Evolutionary conservation across 1,284 basidiomycete species (phyloP).

Genomic region (Austroboletus sp.): DNA sequence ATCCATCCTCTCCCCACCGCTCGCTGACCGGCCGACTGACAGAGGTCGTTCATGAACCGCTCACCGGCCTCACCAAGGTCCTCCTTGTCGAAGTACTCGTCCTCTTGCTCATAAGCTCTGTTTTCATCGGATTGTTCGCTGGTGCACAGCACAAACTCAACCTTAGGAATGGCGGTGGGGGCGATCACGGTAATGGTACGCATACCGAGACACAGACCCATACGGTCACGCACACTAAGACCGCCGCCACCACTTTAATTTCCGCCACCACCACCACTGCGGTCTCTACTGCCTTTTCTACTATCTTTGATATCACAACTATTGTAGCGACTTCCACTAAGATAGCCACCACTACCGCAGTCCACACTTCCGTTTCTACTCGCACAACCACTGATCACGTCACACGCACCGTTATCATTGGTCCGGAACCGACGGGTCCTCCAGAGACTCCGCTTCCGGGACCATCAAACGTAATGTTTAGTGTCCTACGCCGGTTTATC

Average conservation of each 20-base stretch:
- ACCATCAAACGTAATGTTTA: slow-evolving; percentile 23
- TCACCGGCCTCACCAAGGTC: slow-evolving; percentile 80
- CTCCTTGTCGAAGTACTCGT: slow-evolving; percentile 70
- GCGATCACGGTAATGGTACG: slow-evolving; percentile 34
- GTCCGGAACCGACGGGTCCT: slow-evolving; percentile 33
- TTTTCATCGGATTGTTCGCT: slow-evolving; percentile 89
- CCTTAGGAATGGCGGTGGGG: slow-evolving; percentile 37
- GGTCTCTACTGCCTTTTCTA: slow-evolving; percentile 30
- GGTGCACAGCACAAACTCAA: slow-evolving; percentile 76
- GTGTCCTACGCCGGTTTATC: not conserved
- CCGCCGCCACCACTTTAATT: slow-evolving; percentile 28
- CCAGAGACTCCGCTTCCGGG: slow-evolving; percentile 23
- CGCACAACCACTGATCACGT: slow-evolving; percentile 31
- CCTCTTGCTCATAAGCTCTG: slow-evolving; percentile 73
- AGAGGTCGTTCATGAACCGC: slow-evolving; percentile 60
- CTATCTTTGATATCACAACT: slow-evolving; percentile 32
- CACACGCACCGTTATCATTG: slow-evolving; percentile 30
- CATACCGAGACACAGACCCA: slow-evolving; percentile 29
- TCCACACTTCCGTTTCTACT: slow-evolving; percentile 35
- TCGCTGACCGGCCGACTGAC: slow-evolving; percentile 49
- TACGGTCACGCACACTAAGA: slow-evolving; percentile 30
- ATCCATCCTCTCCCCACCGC: slow-evolving; percentile 21
- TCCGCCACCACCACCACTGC: slow-evolving; percentile 35
- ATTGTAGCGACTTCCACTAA: slow-evolving; percentile 29
- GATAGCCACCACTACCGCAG: slow-evolving; percentile 34